Evolutionary conservation across 23 red algal species (phyloP).

Genomic region (Gracilaria gracilis): DNA sequence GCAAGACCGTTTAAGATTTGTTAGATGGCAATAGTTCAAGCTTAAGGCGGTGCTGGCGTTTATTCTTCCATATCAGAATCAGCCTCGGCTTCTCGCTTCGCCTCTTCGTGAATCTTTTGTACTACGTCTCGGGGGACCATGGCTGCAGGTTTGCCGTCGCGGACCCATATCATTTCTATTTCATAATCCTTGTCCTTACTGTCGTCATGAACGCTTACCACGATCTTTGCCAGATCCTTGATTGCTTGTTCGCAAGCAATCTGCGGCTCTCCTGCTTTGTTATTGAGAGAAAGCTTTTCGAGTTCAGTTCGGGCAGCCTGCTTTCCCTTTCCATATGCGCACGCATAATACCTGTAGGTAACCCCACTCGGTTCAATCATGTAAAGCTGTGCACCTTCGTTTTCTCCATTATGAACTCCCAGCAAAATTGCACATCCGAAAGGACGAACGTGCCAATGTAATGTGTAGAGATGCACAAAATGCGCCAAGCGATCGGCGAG

Average conservation of each 20-base stretch:
- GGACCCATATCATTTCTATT: conserved; percentile 96
- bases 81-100: conserved; percentile 68
- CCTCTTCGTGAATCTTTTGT: conserved; percentile 66
- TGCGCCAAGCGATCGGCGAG: conserved; percentile 92
- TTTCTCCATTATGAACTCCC: conserved; percentile 62
- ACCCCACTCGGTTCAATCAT: conserved; percentile 93
- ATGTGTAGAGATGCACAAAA: conserved; percentile 93
- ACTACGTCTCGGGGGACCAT: conserved; percentile 74
- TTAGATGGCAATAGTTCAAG: neutral
- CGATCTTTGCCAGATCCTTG: conserved; percentile 84
- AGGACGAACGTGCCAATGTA: conserved; percentile 97
- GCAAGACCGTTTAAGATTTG: neutral
- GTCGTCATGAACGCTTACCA: conserved; percentile 88
- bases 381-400: conserved; percentile 83
- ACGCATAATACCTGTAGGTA: conserved; percentile 85
- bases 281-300: conserved; percentile 88
- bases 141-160: conserved; percentile 41
- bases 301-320: conserved; percentile 87
- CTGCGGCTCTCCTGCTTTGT: conserved; percentile 12
- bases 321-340: conserved; percentile 92
- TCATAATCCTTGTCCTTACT: conserved; percentile 97
- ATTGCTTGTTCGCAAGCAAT: conserved; percentile 81
- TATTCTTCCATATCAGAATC: conserved; percentile 61
- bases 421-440: conserved; percentile 95
- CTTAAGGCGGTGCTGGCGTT: neutral